phyloP scores from a whole-genome alignment of 345 rosid species.

The Murraya paniculata region DNA sequence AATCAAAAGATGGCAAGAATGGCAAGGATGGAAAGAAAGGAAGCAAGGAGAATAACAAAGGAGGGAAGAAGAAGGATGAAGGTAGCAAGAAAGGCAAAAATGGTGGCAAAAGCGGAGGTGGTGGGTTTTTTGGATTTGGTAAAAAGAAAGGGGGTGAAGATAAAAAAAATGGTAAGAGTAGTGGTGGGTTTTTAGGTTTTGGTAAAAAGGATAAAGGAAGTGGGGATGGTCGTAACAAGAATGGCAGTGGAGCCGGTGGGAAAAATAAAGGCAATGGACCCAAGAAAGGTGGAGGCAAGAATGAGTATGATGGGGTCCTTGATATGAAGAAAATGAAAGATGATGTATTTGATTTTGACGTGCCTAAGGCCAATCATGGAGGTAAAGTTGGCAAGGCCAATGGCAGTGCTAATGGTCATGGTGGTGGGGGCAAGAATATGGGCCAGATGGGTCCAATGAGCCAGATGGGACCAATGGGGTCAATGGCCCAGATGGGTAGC shows the following conservation, averaged over 20 bases:
- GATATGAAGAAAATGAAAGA: slow-evolving; percentile 34
- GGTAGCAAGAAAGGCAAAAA: slow-evolving; percentile 37
- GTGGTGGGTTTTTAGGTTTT: slow-evolving; percentile 34
- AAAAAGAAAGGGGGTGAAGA: slow-evolving; percentile 46
- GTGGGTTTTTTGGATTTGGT: slow-evolving; percentile 41
- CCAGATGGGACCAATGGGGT: slow-evolving; percentile 28
- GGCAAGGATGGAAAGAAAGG: slow-evolving; percentile 37
- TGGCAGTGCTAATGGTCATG: slow-evolving; percentile 11
- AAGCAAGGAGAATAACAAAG: slow-evolving; percentile 9
- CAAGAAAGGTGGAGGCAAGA: slow-evolving; percentile 54
- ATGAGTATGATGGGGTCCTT: slow-evolving; percentile 34
- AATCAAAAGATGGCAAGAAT: slow-evolving; percentile 16
- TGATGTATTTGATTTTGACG: slow-evolving; percentile 48
- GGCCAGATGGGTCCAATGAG: slow-evolving; percentile 19
- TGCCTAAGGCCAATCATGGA: slow-evolving; percentile 25
- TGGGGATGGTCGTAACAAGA: slow-evolving; percentile 23
- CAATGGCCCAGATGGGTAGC: slow-evolving; percentile 25
- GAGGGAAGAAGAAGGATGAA: slow-evolving; percentile 12
- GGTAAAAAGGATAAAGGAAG: slow-evolving; percentile 51
- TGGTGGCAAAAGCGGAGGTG: slow-evolving; percentile 35
- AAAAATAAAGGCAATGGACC: slow-evolving; percentile 44
- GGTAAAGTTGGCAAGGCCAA: slow-evolving; percentile 31
- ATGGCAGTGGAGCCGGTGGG: slow-evolving; percentile 34
- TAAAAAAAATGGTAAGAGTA: slow-evolving; percentile 31
- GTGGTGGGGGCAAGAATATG: slow-evolving; percentile 28